Evolutionary conservation across 192 early-diverging fungal species (phyloP), one percentile per base, ranked within the genome.

Genomic region (Backusella parvicylindrica): DNA sequence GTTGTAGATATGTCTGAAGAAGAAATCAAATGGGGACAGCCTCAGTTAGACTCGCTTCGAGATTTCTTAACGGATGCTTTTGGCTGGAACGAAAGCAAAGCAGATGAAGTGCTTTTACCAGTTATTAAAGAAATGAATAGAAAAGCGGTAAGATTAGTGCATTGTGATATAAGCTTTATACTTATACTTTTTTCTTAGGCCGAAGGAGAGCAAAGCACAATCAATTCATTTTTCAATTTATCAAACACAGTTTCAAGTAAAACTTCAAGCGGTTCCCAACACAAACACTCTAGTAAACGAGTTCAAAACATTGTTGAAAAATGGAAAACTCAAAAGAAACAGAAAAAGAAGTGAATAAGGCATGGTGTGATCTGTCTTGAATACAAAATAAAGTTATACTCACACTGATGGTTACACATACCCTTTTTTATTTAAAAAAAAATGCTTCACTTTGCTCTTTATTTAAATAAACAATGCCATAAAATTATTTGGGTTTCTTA

Each of bases 21-120:
- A 35, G 66, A 80, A 50, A 94, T 95, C 75, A 63, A 84, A 72
- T 96, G 93, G 93, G 93, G 91, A 0, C 76, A 84, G 32, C 92
- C 93, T 26, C 84, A 94, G 71, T 26, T 92, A n/a, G 86, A 94
- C 77, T 83, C 75, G 1, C 70, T 96, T 31, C 84, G 90, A 16
- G 81, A 84, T 2, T 95, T 87, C 53, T 76, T 96, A 41, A 85
- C 81, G 23, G 80, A 84, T 18, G 87, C 86, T 21, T 80, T 92
- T 28, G 84, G 79, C 1, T 95, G 93, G 91, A 50, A 77, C n/a
- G 82, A 88, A 63, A 77, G 77, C 13, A 91, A 95, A 70, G 86
- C 87, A 6, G 91, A 95, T 73, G 83, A 86, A 40, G 77, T 89
- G 7, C 70, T 96, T 49, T 37, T 95, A 16, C 95, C 95, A 12